These are phyloP conservation scores for Mortierella claussenii DNA, from an alignment of 192 early-diverging fungal genomes.

Conservation along the genomic window DNA sequence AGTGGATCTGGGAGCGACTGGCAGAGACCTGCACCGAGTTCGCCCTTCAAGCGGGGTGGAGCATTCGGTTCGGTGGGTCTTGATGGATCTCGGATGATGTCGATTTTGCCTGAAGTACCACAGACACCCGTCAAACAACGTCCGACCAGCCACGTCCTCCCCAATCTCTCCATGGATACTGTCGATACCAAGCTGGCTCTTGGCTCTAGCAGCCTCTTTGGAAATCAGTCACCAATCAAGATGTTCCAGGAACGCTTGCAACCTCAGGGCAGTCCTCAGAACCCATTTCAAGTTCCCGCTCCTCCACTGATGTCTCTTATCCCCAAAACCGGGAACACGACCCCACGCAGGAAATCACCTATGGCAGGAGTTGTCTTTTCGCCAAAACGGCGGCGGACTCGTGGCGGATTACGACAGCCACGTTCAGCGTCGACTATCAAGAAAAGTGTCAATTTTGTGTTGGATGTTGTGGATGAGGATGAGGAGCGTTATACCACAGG, in stretches of 20 bases:
- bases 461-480: slow-evolving; percentile 43
- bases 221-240: slow-evolving; percentile 26
- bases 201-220: slow-evolving; percentile 43
- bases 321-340: neutral
- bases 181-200: slow-evolving; percentile 44
- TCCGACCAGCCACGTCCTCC: slow-evolving; percentile 25
- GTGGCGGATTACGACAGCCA: slow-evolving; percentile 35
- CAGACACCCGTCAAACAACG: slow-evolving; percentile 43
- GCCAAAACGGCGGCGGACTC: slow-evolving; percentile 19
- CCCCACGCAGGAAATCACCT: slow-evolving; percentile 15
- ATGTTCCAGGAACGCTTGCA: slow-evolving; percentile 24
- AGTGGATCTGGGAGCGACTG: neutral
- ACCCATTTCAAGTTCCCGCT: slow-evolving; percentile 14
- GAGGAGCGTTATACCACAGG: slow-evolving; percentile 31
- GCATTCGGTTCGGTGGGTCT: slow-evolving; percentile 5
- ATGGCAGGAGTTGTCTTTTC: slow-evolving; percentile 28
- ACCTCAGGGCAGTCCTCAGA: slow-evolving; percentile 11
- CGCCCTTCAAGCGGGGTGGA: slow-evolving; percentile 2
- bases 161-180: slow-evolving; percentile 43
- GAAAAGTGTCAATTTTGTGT: slow-evolving; percentile 39
- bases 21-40: neutral
- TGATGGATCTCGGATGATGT: slow-evolving; percentile 31
- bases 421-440: slow-evolving; percentile 19
- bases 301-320: no score
- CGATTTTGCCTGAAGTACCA: slow-evolving; percentile 38